A percentile compares a stretch with the other conserved stretches of the same genome.
These are phyloP conservation scores for Xylaria sp. DNA, from an alignment of 2,329 filamentous ascomycete species.

Conservation along the genomic window DNA sequence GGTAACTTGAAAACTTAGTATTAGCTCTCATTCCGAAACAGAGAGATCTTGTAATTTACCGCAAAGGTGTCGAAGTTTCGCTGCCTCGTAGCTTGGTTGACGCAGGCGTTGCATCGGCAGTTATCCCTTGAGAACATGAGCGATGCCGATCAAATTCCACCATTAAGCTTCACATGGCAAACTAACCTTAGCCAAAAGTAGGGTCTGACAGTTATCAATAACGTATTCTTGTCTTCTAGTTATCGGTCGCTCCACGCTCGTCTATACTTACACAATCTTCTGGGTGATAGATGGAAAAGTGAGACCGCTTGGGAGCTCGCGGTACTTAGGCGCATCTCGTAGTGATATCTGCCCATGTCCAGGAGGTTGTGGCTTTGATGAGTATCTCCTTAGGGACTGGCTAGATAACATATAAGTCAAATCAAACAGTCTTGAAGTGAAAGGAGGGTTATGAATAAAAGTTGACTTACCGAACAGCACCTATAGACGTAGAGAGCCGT, in stretches of 20 bases:
- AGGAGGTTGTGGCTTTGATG: not conserved
- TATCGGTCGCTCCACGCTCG: not conserved
- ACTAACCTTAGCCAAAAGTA: constrained; percentile 57
- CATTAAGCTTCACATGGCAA: constrained; percentile 23
- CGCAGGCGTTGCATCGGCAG: constrained; percentile 74
- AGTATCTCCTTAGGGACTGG: constrained; percentile 11
- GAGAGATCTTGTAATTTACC: constrained; percentile 51
- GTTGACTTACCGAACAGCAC: constrained; percentile 20
- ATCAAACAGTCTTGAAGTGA: not conserved
- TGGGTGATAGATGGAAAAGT: constrained; percentile 22
- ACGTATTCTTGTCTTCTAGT: not conserved
- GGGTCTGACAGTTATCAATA: constrained; percentile 47
- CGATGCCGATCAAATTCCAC: not conserved
- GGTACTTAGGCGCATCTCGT: not conserved
- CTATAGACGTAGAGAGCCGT: not conserved
- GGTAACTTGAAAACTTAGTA: constrained; percentile 56
- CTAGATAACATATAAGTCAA: constrained; percentile 18
- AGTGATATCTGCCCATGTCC: not conserved
- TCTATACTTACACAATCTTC: constrained; percentile 30
- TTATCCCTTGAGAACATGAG: constrained; percentile 67
- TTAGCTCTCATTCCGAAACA: constrained; percentile 6
- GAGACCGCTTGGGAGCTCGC: constrained; percentile 14
- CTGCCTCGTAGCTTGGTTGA: constrained; percentile 77
- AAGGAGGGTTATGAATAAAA: not conserved
- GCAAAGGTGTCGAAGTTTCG: constrained; percentile 74